Conservation (phyloP, 2,329 filamentous ascomycete species). For the Aureobasidium pullulans region DNA sequence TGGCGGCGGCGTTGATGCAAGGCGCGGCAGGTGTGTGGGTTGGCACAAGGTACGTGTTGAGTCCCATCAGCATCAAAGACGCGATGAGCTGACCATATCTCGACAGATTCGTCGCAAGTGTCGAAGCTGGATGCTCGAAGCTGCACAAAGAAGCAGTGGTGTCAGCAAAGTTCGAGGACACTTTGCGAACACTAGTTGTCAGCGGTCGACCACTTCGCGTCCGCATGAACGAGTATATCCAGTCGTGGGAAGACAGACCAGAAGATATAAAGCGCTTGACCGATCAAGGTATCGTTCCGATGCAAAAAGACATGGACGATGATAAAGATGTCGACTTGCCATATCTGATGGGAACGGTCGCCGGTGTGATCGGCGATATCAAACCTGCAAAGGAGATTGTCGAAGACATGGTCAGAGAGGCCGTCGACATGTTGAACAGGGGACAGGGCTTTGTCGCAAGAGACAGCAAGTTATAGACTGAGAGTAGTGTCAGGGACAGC, state of each 20-base stretch:
- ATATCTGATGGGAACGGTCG: constrained; percentile 90
- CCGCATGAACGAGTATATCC: constrained; percentile 75
- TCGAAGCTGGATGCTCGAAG: constrained; percentile 72
- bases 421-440: constrained; percentile 57
- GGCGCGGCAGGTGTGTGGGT: constrained; percentile 90
- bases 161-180: constrained; percentile 69
- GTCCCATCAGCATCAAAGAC: not conserved
- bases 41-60: constrained; percentile 57
- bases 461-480: constrained; percentile 38
- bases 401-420: constrained; percentile 80
- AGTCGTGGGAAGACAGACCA: constrained; percentile 69
- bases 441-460: constrained; percentile 53
- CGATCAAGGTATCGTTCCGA: constrained; percentile 67
- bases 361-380: constrained; percentile 66
- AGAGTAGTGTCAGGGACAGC: not conserved
- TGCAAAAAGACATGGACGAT: constrained; percentile 76
- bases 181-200: constrained; percentile 73
- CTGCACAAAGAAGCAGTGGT: constrained; percentile 82
- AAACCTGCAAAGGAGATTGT: constrained; percentile 80
- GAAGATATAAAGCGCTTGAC: constrained; percentile 69
- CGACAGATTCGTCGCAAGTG: constrained; percentile 63
- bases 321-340: constrained; percentile 71
- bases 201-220: constrained; percentile 75
- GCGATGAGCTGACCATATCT: not conserved
- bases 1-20: constrained; percentile 79